Conservation (phyloP, 345 rosid genomes). For the Rhodamnia argentea region DNA sequence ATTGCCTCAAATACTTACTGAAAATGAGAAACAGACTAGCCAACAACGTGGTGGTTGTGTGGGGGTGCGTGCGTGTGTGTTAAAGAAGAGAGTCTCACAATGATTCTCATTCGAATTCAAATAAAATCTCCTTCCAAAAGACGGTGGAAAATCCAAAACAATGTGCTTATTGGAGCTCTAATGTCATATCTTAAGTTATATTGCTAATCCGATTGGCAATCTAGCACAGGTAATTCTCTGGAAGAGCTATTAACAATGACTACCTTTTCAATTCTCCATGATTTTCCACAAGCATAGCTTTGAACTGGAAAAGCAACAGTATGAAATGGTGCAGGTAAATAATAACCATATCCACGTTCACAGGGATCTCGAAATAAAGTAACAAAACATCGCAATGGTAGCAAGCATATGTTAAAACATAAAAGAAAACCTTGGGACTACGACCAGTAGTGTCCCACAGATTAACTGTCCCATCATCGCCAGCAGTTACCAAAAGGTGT, state of each 20-base stretch:
- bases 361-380: not conserved
- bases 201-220: not conserved
- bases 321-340: too few relatives aligned
- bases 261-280: not conserved
- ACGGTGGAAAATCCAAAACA: not conserved
- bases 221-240: not conserved
- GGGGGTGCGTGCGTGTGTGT: not conserved
- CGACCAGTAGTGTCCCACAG: conserved; percentile 97
- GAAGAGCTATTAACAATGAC: not conserved
- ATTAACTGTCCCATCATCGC: conserved; percentile 93
- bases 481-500: conserved; percentile 91
- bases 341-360: not conserved
- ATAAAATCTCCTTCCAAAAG: not conserved
- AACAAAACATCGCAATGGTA: not conserved
- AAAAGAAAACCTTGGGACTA: conserved; percentile 61
- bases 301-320: too few relatives aligned
- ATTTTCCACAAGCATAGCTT: not conserved
- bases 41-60: not conserved
- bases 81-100: not conserved
- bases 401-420: not conserved
- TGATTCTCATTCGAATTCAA: not conserved
- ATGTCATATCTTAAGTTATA: not conserved
- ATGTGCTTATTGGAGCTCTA: not conserved
- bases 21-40: not conserved
- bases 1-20: not conserved